Evolutionary conservation across 202 grass and related monocot species (phyloP), one percentile per base, ranked within the genome.

Genomic region (Eragrostis tef): DNA sequence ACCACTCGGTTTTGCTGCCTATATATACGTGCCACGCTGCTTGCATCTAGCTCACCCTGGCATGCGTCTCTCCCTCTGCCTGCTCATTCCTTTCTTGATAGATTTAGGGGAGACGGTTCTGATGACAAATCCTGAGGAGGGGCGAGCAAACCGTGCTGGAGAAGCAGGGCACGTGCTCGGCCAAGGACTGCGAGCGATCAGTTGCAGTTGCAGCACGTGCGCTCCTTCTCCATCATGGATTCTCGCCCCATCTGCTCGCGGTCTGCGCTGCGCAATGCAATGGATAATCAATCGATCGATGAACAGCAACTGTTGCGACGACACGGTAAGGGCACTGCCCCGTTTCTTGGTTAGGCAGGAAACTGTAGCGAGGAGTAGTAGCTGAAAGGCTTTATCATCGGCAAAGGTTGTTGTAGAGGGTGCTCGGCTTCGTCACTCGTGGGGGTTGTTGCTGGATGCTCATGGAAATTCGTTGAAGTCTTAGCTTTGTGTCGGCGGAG

Each of bases 91-190:
- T 16, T 61, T 31, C 11, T 31, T 15, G 26, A 24, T 31, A 22
- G 54, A 58, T 5, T 39, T 39, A 0, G 22, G 46, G 46, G 11
- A 48, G 46, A 48, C 11, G 46, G 14, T 13, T 48, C 11, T 48
- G 46, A 48, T 49, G 11, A 7, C 6, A 19, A 9, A 50, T 7
- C 53, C 21, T 3, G 50, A 69, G 51, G 21, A 73, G 88, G 88
- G 81, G 77, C 64, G 81, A 84, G 81, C 43, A 87, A 78, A 85
- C 81, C 66, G 49, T 91, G 89, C 85, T 85, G 84, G 89, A 87
- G 89, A 91, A 91, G 89, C 81, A 91, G 89, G 89, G 77, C 89
- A 85, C 89, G 89, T 91, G 89, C 85, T 91, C 64, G 51, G 25
- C 20, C 26, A 20, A 66, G 20, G 21, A 6, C 20, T 57, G 11